Evolutionary conservation across 2,329 filamentous ascomycete genomes (phyloP).

Genomic region (Pestalotiopsis sp.): DNA sequence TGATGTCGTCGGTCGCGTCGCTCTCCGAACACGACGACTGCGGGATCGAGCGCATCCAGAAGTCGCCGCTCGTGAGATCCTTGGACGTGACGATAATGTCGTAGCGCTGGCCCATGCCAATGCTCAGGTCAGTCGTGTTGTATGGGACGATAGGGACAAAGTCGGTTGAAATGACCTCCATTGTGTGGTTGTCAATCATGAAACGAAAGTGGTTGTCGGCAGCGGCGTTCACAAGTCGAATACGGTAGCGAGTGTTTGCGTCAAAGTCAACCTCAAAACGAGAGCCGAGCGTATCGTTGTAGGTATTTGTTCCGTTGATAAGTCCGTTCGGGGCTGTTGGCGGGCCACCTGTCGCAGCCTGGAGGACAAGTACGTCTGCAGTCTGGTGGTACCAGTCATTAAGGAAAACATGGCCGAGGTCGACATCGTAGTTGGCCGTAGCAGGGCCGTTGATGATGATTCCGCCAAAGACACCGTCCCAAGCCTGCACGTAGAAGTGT

Average conservation of each 20-base stretch:
- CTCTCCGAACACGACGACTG: conserved; percentile 38
- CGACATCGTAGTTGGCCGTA: conserved; percentile 62
- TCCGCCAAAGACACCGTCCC: conserved; percentile 61
- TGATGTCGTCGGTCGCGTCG: conserved; percentile 13
- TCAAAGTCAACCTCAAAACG: conserved; percentile 41
- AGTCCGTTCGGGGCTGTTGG: conserved; percentile 46
- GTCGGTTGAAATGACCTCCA: conserved; percentile 58
- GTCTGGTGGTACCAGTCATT: conserved; percentile 60
- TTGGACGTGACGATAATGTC: conserved; percentile 15
- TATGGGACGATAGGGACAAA: conserved; percentile 59
- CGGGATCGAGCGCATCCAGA: conserved; percentile 49
- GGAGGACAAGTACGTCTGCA: conserved; percentile 38
- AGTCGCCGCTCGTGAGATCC: conserved; percentile 30
- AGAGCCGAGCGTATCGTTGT: conserved; percentile 31
- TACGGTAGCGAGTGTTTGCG: conserved; percentile 45
- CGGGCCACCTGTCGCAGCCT: conserved; percentile 32
- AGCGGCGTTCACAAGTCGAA: conserved; percentile 48
- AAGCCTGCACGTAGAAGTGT: conserved; percentile 53
- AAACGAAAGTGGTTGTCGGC: conserved; percentile 44
- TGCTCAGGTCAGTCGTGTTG: conserved; percentile 42
- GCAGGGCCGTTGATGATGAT: conserved; percentile 66
- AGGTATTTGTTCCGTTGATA: conserved; percentile 35
- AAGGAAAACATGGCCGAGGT: conserved; percentile 62
- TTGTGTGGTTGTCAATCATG: conserved; percentile 52
- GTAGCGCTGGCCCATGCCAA: conserved; percentile 42